Percentiles rank a stretch among this genome's conserved stretches.
Conservation (phyloP, 2,329 filamentous ascomycete genomes). For the Epichloe amarillans region DNA sequence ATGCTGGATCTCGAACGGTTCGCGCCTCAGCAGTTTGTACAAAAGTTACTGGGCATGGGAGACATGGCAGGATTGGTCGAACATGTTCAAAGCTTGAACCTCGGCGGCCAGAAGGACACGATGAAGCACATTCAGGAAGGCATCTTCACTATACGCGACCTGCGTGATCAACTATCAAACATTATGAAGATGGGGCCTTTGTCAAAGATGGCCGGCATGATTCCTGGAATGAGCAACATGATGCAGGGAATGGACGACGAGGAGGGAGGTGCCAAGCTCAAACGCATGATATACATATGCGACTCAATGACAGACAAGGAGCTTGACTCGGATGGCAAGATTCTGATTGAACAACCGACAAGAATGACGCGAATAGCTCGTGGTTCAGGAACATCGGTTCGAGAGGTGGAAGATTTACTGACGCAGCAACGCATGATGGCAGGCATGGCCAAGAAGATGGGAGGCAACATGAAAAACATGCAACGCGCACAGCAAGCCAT, state of each 20-base stretch:
- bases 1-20: constrained; percentile 92
- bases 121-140: constrained; percentile 98
- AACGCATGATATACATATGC: constrained; percentile 98
- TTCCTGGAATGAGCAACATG: constrained; percentile 83
- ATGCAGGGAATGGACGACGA: constrained; percentile 97
- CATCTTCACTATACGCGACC: constrained; percentile 87
- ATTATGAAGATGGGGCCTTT: constrained; percentile 99
- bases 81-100: constrained; percentile 87
- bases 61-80: constrained; percentile 92
- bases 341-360: constrained; percentile 83
- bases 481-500: constrained; percentile 83
- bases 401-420: constrained; percentile 84
- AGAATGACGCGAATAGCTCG: constrained; percentile 85
- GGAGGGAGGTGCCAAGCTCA: constrained; percentile 77
- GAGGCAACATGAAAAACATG: constrained; percentile 96
- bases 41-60: constrained; percentile 91
- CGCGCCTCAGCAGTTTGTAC: constrained; percentile 82
- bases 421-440: constrained; percentile 99
- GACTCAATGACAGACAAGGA: constrained; percentile 97
- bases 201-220: constrained; percentile 98
- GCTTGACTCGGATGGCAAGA: constrained; percentile 86
- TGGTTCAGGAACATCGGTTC: constrained; percentile 80
- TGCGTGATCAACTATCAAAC: constrained; percentile 88
- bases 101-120: constrained; percentile 96
- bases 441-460: constrained; percentile 98